Base-by-base conservation (phyloP, 495 filamentous ascomycete genomes). In the Penicillium bialowiezense region DNA sequence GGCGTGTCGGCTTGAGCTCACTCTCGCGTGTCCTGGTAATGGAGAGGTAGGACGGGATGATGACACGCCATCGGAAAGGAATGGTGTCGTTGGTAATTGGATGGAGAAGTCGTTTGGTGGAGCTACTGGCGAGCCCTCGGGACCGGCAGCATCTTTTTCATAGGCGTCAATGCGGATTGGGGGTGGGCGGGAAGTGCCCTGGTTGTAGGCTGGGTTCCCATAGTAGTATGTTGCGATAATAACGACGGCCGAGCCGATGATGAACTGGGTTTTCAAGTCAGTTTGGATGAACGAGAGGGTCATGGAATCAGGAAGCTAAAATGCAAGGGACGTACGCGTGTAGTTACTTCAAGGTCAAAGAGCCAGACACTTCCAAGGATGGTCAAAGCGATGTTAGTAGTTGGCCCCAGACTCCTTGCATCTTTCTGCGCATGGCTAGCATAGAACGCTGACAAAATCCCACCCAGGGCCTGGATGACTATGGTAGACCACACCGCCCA, bases 331-430 rank as follows among this genome's bases (percentile, higher is more conserved):
- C 87, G 68, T 79, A 97, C 91, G 45, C 74, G 77, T 29, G 59
- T 55, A 7, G 84, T 89, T 19, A 95, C 76, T 18, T 81, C 64
- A 52, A 96, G 87, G 29, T 89, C 80, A 63, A 97, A 96, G 52
- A 95, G 85, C 66, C 80, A 87, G 4, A 95, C 72, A 56, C 91
- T 96, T 38, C 86, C 89, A 10, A 96, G 48, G 47, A 87, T 89
- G 59, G 88, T 92, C 32, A 96, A 68, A 33, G 96, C 68, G 39
- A 96, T 91, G 64, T 86, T 95, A 29, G 93, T 87, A 52, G 88
- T 91, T 8, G 90, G 92, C 3, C 92, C 91, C 68, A 95, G 88
- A 66, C 89, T 95, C 75, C 89, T 93, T 65, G 93, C 86, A 29
- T 70, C 68, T 20, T 59, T 58, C 41, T 71, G 55, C 4, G 90